phyloP scores from a whole-genome alignment of 768 basidiomycete genomes.

The Gloeopeniophorella convolvens region DNA sequence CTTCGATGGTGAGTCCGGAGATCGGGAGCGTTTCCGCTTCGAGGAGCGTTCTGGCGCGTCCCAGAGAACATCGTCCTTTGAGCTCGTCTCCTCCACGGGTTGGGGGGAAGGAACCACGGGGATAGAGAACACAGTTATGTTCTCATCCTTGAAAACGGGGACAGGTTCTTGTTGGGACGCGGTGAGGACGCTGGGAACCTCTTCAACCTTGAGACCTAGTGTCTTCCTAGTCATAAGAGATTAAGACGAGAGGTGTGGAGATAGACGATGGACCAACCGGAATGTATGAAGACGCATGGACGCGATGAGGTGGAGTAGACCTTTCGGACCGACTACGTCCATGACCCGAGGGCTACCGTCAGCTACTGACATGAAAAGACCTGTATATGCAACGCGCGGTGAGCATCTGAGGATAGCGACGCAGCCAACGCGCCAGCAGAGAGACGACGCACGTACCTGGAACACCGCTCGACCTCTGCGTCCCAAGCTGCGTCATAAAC shows the following conservation, averaged over 20 bases:
- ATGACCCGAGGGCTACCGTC: constrained; percentile 58
- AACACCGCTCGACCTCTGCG: constrained; percentile 62
- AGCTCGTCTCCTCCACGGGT: not conserved
- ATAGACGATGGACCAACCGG: constrained; percentile 40
- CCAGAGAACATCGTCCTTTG: not conserved
- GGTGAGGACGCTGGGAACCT: constrained; percentile 32
- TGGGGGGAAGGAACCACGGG: constrained; percentile 31
- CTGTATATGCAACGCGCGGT: constrained; percentile 30
- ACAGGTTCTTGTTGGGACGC: constrained; percentile 25
- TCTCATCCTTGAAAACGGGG: constrained; percentile 55
- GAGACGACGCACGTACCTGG: constrained; percentile 46
- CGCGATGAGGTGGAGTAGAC: constrained; percentile 63
- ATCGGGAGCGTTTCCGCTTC: constrained; percentile 28
- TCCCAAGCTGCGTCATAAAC: constrained; percentile 63
- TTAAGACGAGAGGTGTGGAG: not conserved
- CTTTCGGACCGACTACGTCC: constrained; percentile 64
- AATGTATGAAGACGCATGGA: constrained; percentile 61
- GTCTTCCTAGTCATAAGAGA: constrained; percentile 36
- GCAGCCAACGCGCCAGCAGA: no score
- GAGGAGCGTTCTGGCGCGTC: constrained; percentile 13
- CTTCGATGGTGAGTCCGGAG: constrained; percentile 22
- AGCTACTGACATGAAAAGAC: constrained; percentile 72
- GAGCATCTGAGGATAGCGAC: no score
- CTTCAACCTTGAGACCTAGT: constrained; percentile 40
- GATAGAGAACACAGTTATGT: constrained; percentile 58